phyloP scores from a whole-genome alignment of 2,329 filamentous ascomycete genomes.

The Aspergillus tamarii region DNA sequence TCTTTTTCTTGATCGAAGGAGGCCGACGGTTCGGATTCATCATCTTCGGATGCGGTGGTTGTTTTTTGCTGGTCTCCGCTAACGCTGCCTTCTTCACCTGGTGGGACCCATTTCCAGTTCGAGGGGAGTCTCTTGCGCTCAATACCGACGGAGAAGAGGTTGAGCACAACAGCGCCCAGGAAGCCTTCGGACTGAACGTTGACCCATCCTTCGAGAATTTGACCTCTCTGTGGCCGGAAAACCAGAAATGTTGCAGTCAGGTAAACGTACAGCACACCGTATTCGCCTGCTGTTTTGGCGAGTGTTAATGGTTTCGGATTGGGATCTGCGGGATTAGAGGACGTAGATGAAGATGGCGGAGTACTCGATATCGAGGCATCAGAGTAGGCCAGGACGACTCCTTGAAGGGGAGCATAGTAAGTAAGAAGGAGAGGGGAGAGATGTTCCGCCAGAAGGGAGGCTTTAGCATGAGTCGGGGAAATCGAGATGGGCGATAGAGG shows the following conservation, averaged over 20 bases:
- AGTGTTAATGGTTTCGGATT: slow-evolving; percentile 45
- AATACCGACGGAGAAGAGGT: slow-evolving; percentile 89
- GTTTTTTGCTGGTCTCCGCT: slow-evolving; percentile 15
- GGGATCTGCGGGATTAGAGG: slow-evolving; percentile 30
- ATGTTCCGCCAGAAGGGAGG: slow-evolving; percentile 63
- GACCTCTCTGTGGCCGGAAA: slow-evolving; percentile 74
- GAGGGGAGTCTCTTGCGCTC: slow-evolving; percentile 74
- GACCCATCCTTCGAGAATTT: slow-evolving; percentile 76
- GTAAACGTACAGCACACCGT: slow-evolving; percentile 84
- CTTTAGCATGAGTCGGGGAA: slow-evolving; percentile 56
- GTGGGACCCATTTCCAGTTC: slow-evolving; percentile 78
- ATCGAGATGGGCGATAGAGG: slow-evolving; percentile 61
- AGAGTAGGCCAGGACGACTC: slow-evolving; percentile 60
- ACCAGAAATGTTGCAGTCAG: slow-evolving; percentile 84
- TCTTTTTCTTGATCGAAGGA: slow-evolving; percentile 43
- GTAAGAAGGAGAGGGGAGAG: slow-evolving; percentile 66
- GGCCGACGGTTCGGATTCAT: slow-evolving; percentile 28
- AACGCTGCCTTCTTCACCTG: slow-evolving; percentile 43
- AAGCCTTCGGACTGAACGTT: slow-evolving; percentile 89
- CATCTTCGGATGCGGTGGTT: slow-evolving; percentile 30
- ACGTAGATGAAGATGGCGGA: slow-evolving; percentile 39
- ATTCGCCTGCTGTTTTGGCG: slow-evolving; percentile 69
- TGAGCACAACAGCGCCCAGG: slow-evolving; percentile 85
- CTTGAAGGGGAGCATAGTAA: slow-evolving; percentile 63
- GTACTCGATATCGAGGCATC: slow-evolving; percentile 46